Percentiles rank a stretch among this genome's conserved stretches.
These are phyloP conservation scores for Leccinum rimulosum DNA, from an alignment of 768 basidiomycete species.

Conservation along the genomic window DNA sequence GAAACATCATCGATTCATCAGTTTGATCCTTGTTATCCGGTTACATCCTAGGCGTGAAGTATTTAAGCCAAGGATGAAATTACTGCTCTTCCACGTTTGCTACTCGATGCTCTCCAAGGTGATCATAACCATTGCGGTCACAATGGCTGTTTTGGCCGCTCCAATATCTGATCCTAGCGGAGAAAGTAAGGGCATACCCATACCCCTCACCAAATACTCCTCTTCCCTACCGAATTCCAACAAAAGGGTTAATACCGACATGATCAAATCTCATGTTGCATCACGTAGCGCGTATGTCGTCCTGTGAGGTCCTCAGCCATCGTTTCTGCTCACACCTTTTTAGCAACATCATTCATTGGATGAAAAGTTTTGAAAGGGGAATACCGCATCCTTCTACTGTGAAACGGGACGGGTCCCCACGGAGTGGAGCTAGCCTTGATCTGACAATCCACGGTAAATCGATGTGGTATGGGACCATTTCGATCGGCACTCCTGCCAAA, in stretches of 20 bases:
- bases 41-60: no score
- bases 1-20: no score
- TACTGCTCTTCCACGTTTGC: no score
- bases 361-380: not conserved
- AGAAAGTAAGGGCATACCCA: not conserved
- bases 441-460: not conserved
- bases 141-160: slow-evolving; percentile 1
- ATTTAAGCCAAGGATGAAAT: no score
- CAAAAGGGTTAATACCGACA: not conserved
- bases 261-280: slow-evolving; percentile 1
- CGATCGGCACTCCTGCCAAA: not conserved
- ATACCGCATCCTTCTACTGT: not conserved
- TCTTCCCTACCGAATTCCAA: not conserved
- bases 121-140: no score
- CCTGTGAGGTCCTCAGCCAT: not conserved
- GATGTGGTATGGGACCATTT: slow-evolving; percentile 12
- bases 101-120: no score
- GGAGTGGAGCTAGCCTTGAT: not conserved
- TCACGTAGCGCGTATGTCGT: slow-evolving; percentile 1
- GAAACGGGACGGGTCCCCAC: not conserved
- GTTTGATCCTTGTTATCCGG: no score
- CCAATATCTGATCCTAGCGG: not conserved
- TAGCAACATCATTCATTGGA: slow-evolving; percentile 1
- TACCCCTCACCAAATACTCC: slow-evolving; percentile 8
- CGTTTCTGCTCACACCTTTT: not conserved